phyloP scores from a whole-genome alignment of 345 rosid species.

The Linum trigynum region DNA sequence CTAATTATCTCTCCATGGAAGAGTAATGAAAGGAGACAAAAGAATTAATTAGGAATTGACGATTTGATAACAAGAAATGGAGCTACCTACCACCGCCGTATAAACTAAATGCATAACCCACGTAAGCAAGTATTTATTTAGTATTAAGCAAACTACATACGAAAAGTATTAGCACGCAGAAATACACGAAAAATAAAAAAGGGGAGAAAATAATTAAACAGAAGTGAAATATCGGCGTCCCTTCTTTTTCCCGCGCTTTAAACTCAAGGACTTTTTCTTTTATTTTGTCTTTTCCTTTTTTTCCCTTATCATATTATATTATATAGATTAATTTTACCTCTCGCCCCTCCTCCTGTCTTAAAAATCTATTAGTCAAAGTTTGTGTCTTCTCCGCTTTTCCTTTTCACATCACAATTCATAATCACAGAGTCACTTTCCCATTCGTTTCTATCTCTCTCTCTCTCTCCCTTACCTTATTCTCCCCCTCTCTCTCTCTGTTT shows the following conservation, averaged over 20 bases:
- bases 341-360: slow-evolving; percentile 19
- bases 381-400: slow-evolving; percentile 21
- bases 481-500: slow-evolving; percentile 2
- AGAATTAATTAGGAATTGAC: not conserved
- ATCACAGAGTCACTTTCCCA: slow-evolving; percentile 17
- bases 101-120: no score
- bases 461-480: not conserved
- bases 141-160: no score
- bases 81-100: not conserved
- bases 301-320: not conserved
- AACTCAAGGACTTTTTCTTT: slow-evolving; percentile 13
- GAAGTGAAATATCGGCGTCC: not conserved
- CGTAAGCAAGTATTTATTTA: not conserved
- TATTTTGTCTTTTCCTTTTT: not conserved
- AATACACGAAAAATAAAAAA: not conserved
- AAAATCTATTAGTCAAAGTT: slow-evolving; percentile 33
- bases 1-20: no score
- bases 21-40: not conserved
- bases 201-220: not conserved
- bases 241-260: slow-evolving; percentile 28
- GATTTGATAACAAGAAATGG: not conserved
- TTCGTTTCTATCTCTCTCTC: not conserved
- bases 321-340: not conserved
- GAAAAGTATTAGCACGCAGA: not conserved
- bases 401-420: not conserved